These are phyloP conservation scores for Amoebophrya sp. DNA, from an alignment of 169 alveolate species.

Conservation along the genomic window DNA sequence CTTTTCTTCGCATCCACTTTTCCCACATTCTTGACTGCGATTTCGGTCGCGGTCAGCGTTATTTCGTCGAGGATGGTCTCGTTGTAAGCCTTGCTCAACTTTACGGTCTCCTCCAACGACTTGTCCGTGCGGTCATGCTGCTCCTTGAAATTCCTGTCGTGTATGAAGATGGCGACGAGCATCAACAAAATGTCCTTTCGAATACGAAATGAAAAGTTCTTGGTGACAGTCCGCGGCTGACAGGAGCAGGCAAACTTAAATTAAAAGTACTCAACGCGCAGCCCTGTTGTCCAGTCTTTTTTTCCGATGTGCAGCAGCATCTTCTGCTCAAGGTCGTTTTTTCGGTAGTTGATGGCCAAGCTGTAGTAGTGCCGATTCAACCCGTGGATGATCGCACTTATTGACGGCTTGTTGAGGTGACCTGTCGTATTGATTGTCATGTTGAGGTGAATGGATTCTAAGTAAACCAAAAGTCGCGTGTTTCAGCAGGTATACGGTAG, in stretches of 20 bases:
- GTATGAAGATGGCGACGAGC: background rate
- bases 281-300: conserved; percentile 22
- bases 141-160: background rate
- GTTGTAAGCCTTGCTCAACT: background rate
- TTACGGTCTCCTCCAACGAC: background rate
- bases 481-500: too few species aligned
- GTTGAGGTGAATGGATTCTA: background rate
- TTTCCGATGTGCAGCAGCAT: conserved; percentile 67
- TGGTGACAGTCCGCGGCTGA: background rate
- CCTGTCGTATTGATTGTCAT: background rate
- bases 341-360: conserved; percentile 91
- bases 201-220: background rate
- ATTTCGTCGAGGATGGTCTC: background rate
- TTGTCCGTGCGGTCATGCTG: background rate
- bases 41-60: background rate
- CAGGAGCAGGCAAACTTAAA: background rate
- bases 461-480: too few species aligned
- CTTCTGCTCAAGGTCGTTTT: conserved; percentile 86
- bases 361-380: conserved; percentile 91
- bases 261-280: background rate
- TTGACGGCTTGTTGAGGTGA: conserved; percentile 41
- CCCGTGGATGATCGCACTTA: conserved; percentile 89
- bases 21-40: background rate
- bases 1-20: background rate
- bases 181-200: background rate